phyloP scores from a whole-genome alignment of 2,329 filamentous ascomycete species.

The Penicillium janthinellum region DNA sequence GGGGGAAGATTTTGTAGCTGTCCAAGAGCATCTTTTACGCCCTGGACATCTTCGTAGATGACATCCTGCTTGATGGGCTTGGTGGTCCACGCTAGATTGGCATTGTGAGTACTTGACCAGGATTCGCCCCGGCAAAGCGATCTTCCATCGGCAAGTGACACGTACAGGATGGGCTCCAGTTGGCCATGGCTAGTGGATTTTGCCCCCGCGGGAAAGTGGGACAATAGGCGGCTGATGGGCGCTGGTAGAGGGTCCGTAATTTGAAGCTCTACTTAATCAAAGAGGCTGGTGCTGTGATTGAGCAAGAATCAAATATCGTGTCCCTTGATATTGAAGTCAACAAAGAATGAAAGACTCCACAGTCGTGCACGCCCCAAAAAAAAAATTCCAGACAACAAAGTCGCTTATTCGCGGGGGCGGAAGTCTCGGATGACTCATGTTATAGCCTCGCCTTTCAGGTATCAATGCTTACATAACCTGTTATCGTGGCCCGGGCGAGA shows the following conservation, averaged over 20 bases:
- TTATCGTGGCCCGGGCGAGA: background rate
- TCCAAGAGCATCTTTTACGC: conserved; percentile 42
- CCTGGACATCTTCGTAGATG: conserved; percentile 46
- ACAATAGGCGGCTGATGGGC: conserved; percentile 2
- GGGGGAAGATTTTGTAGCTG: conserved; percentile 51
- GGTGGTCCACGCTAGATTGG: conserved; percentile 41
- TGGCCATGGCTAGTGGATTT: conserved; percentile 24
- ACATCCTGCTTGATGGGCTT: conserved; percentile 52
- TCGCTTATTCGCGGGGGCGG: conserved; percentile 27
- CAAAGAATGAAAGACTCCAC: conserved; percentile 10
- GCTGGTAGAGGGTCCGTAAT: background rate
- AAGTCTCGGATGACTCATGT: conserved; percentile 21
- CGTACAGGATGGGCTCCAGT: conserved; percentile 37
- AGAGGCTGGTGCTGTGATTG: background rate
- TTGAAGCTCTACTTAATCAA: background rate
- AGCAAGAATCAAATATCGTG: background rate
- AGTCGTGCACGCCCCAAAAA: background rate
- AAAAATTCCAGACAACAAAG: conserved; percentile 9
- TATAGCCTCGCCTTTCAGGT: conserved; percentile 9
- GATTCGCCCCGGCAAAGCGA: background rate
- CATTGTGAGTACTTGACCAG: background rate
- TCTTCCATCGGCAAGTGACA: background rate
- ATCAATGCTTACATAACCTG: conserved; percentile 3
- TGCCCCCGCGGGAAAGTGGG: conserved; percentile 6
- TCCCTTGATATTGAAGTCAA: background rate